phyloP scores from a whole-genome alignment of 2,329 filamentous ascomycete species.

The Raffaelea arxii region DNA sequence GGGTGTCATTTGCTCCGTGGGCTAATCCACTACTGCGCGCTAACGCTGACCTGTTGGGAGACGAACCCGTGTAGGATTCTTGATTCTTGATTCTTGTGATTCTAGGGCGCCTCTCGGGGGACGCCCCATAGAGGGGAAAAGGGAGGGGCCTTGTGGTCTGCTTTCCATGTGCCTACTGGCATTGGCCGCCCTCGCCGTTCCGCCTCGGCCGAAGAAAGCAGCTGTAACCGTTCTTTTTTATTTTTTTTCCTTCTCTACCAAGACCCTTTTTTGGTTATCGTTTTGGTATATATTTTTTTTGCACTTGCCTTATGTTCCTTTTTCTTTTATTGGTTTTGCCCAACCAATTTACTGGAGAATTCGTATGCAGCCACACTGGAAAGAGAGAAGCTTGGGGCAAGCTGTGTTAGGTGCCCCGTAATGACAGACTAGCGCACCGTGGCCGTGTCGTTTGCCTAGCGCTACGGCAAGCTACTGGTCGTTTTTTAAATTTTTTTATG shows the following conservation, averaged over 20 bases:
- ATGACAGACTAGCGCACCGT: conserved; percentile 10
- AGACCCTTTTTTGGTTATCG: too few species aligned
- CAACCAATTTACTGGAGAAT: too few species aligned
- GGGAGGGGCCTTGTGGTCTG: not conserved
- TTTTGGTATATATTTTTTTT: too few species aligned
- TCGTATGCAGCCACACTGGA: too few species aligned
- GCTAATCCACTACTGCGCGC: not conserved
- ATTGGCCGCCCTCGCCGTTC: conserved; percentile 4
- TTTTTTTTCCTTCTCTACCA: too few species aligned
- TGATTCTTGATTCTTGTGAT: not conserved
- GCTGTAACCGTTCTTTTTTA: not conserved
- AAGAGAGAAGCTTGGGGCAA: too few species aligned
- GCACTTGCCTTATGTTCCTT: too few species aligned
- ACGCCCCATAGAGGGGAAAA: too few species aligned
- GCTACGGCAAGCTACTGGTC: conserved; percentile 4
- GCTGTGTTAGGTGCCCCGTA: too few species aligned
- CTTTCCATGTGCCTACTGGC: conserved; percentile 4
- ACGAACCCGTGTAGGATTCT: not conserved
- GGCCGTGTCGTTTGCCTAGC: conserved; percentile 7
- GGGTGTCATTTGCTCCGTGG: not conserved
- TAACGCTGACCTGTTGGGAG: not conserved
- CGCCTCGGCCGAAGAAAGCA: conserved; percentile 6
- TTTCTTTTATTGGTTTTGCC: too few species aligned
- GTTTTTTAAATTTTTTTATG: not conserved
- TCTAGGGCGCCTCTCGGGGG: too few species aligned